A percentile compares a stretch with the other conserved stretches of the same genome.
phyloP scores from a whole-genome alignment of 139 green algal genomes.

The Haematococcus lacustris region DNA sequence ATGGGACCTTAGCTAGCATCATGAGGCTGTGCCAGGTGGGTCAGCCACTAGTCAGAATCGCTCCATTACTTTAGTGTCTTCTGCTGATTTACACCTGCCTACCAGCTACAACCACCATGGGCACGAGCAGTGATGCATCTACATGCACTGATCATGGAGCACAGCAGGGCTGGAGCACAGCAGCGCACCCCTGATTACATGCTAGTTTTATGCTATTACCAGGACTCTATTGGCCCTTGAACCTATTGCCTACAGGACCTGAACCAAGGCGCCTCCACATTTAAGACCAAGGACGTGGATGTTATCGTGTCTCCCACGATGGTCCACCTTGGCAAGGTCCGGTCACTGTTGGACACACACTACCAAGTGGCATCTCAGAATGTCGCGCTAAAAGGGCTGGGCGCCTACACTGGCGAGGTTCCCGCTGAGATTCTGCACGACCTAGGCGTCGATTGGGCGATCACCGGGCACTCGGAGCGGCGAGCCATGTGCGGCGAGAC shows the following conservation, averaged over 20 bases:
- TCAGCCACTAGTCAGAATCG: too few relatives aligned
- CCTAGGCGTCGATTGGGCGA: conserved; percentile 81
- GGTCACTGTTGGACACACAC: conserved; percentile 20
- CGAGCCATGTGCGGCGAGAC: conserved; percentile 75
- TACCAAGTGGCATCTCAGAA: conserved; percentile 88
- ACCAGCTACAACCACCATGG: too few relatives aligned
- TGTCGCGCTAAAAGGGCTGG: conserved; percentile 76
- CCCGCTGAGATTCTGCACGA: conserved; percentile 63
- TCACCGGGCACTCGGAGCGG: conserved; percentile 94
- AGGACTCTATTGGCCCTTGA: neutral
- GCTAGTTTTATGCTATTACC: neutral
- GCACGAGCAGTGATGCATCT: neutral
- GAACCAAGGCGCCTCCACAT: conserved; percentile 54
- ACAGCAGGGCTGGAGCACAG: neutral
- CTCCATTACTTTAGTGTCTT: too few relatives aligned
- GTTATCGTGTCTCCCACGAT: conserved; percentile 87
- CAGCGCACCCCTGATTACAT: too few relatives aligned
- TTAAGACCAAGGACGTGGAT: conserved; percentile 67
- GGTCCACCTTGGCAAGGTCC: conserved; percentile 61
- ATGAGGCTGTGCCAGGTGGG: conserved; percentile 39
- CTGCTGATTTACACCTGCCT: too few relatives aligned
- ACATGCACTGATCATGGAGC: neutral
- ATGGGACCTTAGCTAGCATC: conserved; percentile 72
- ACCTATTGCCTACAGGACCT: conserved; percentile 60
- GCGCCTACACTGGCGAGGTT: conserved; percentile 95